Evolutionary conservation across 179 eudicot species (phyloP).

Genomic region (Drosera spatulata): DNA sequence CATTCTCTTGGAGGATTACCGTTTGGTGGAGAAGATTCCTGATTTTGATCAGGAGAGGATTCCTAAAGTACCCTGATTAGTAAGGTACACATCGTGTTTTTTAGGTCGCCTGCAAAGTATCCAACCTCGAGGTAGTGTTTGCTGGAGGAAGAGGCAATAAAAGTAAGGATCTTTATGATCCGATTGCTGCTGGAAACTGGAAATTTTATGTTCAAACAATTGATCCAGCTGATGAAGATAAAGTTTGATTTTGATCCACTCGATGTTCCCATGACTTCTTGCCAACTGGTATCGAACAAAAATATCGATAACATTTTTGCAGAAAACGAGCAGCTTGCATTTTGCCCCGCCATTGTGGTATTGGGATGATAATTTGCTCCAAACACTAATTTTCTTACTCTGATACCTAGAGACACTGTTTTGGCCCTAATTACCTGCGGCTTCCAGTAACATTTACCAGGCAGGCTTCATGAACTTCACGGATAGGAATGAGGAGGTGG

Average conservation of each 20-base stretch:
- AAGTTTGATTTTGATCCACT: conserved; percentile 43
- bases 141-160: conserved; percentile 33
- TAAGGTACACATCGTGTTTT: conserved; percentile 31
- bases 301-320: conserved; percentile 44
- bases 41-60: conserved; percentile 39
- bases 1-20: conserved; percentile 40
- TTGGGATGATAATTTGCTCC: conserved; percentile 42
- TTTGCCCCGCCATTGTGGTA: conserved; percentile 34
- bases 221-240: conserved; percentile 37
- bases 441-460: conserved; percentile 39
- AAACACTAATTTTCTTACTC: conserved; percentile 33
- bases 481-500: conserved; percentile 50
- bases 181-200: conserved; percentile 43
- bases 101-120: conserved; percentile 39
- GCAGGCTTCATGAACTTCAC: conserved; percentile 44
- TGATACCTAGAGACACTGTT: conserved; percentile 41
- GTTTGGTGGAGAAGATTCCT: conserved; percentile 40
- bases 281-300: conserved; percentile 39
- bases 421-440: conserved; percentile 40
- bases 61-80: conserved; percentile 38
- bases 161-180: conserved; percentile 32
- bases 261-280: conserved; percentile 38
- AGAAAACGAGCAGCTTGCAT: conserved; percentile 40
- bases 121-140: conserved; percentile 25
- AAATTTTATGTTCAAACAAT: conserved; percentile 28